Base-by-base conservation (phyloP, 768 basidiomycete species). In the Mycena alexandri region DNA sequence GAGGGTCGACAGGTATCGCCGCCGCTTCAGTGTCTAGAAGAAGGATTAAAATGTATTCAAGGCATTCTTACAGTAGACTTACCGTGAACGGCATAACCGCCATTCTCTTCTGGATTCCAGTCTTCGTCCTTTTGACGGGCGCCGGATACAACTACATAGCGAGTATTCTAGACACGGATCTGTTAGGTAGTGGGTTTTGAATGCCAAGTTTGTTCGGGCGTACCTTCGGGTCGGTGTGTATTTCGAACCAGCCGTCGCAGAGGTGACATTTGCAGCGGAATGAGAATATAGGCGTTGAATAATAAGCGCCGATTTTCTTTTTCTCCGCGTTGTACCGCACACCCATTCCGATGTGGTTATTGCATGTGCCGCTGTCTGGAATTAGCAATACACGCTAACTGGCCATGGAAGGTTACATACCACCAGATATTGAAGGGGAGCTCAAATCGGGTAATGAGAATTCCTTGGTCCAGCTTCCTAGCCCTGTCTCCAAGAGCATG, bases 281-380 rank as follows among this genome's bases (percentile, higher is more conserved):
- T 8, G 91, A 93, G 76, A 83, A 99, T 61, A 99, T 98, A 12
- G 96, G 93, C 0, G 96, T 98, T 8, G 94, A 94, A 76, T 92
- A 95, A 79, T 99, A 99, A 64, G 87, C 89, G 16, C 98, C 98
- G 38, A 98, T 87, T 79, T 97, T 98, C 83, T 93, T 93, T 88
- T 99, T 99, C 79, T 99, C 96, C 0, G 98, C 98, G 72, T 99
- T 99, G 84, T 98, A 99, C n/a, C 98, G 93, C 2, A 99, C 98
- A 24, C 98, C 98, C 89, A 98, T 98, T 13, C 98, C 98, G 56
- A 99, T 94, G 81, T 99, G 98, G 72, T 93, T 92, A 78, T 96
- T 91, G 81, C 97, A 99, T 80, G 92, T 92, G 38, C 90, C 94
- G 74, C 97, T 98, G 79, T 42, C 63, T 42, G 34, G 46, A 52